Conservation (phyloP, 352 stramenopile genomes). For the Plasmopara halstedii region DNA sequence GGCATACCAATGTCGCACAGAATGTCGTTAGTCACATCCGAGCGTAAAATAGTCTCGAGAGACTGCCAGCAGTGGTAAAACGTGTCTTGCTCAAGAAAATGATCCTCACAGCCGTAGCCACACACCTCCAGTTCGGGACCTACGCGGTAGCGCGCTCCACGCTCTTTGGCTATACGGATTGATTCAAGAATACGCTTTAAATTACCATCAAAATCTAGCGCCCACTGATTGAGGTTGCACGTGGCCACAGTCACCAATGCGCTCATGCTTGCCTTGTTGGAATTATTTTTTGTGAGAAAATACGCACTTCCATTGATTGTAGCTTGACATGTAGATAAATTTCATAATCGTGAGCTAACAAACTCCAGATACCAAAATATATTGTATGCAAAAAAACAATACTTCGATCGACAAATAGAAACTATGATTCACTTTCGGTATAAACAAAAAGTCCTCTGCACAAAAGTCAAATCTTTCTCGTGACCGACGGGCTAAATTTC, state of each 20-base stretch:
- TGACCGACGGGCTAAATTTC: no score
- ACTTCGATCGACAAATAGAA: no score
- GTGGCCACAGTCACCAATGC: conserved; percentile 92
- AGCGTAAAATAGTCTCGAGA: conserved; percentile 79
- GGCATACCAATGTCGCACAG: conserved; percentile 98
- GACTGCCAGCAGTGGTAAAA: conserved; percentile 97
- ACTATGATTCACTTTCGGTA: no score
- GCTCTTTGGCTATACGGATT: conserved; percentile 84
- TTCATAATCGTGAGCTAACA: no score
- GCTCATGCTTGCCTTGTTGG: conserved; percentile 50
- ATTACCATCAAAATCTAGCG: conserved; percentile 98
- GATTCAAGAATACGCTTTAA: conserved; percentile 86
- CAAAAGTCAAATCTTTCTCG: no score
- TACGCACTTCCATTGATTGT: no score
- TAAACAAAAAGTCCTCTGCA: no score
- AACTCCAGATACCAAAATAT: no score
- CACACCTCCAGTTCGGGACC: conserved; percentile 97
- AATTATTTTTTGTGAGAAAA: no score
- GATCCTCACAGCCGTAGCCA: conserved; percentile 98
- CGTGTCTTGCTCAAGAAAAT: conserved; percentile 98
- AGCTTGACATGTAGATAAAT: no score
- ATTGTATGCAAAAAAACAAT: no score
- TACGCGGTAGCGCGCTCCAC: conserved; percentile 88
- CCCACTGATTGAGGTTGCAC: conserved; percentile 99
- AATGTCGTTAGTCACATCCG: conserved; percentile 88